Percentiles rank a stretch among this genome's conserved stretches.
phyloP scores from a whole-genome alignment of 2,329 filamentous ascomycete genomes.

The Pseudogymnoascus sp. region DNA sequence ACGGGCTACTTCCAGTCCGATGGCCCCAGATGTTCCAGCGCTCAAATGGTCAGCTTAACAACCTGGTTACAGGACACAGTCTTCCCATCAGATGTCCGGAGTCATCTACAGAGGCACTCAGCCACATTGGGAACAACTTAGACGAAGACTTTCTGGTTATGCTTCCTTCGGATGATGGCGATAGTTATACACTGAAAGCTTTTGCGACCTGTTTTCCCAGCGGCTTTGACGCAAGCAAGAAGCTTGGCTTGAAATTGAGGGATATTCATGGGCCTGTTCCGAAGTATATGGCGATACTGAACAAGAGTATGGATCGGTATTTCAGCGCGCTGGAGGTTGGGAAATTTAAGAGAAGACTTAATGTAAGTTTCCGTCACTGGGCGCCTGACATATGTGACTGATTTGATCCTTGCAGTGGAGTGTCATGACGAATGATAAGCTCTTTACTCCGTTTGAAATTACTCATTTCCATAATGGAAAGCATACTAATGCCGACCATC shows the following conservation, averaged over 20 bases:
- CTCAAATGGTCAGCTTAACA: constrained; percentile 26
- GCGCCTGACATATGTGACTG: not conserved
- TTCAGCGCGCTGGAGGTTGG: constrained; percentile 47
- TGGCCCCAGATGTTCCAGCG: constrained; percentile 47
- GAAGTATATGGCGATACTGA: constrained; percentile 47
- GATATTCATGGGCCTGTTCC: constrained; percentile 54
- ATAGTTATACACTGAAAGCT: constrained; percentile 45
- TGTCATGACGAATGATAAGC: constrained; percentile 31
- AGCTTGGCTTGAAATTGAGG: constrained; percentile 43
- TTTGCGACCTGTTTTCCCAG: constrained; percentile 49
- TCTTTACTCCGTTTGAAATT: constrained; percentile 34
- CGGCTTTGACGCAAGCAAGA: constrained; percentile 49
- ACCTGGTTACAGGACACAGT: constrained; percentile 37
- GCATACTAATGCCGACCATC: constrained; percentile 14
- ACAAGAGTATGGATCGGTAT: constrained; percentile 54
- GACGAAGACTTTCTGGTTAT: constrained; percentile 56
- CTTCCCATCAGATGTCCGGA: constrained; percentile 33
- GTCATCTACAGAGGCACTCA: constrained; percentile 35
- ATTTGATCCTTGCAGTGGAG: constrained; percentile 26
- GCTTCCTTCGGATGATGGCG: constrained; percentile 34
- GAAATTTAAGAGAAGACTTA: constrained; percentile 46
- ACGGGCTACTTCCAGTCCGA: constrained; percentile 47
- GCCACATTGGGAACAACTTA: constrained; percentile 42
- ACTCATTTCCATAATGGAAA: constrained; percentile 26
- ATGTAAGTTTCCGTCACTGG: constrained; percentile 28